phyloP scores from a whole-genome alignment of 2,329 filamentous ascomycete species.

The Sphaerostilbella broomeana region DNA sequence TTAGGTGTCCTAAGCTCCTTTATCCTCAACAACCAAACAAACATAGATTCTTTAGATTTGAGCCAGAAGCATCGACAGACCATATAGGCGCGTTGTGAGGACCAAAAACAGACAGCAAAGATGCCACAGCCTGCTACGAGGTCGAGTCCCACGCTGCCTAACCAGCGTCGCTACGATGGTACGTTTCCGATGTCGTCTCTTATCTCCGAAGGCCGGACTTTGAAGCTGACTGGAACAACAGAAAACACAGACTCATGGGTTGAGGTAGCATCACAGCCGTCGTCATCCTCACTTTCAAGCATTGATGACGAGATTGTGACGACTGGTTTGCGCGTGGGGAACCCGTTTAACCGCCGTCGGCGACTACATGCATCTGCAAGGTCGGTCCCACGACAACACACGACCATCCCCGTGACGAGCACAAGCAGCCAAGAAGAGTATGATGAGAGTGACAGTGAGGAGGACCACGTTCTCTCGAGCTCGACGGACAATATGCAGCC shows the following conservation, averaged over 20 bases:
- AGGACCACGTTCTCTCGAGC: constrained; percentile 59
- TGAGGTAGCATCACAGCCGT: constrained; percentile 86
- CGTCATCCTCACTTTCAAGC: constrained; percentile 85
- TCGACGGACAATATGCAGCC: constrained; percentile 48
- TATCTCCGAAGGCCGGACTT: too few species aligned
- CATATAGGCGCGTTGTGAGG: too few species aligned
- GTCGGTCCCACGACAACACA: constrained; percentile 33
- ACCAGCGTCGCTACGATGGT: constrained; percentile 32
- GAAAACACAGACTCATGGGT: constrained; percentile 89
- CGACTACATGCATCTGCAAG: constrained; percentile 32
- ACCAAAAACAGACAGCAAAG: too few species aligned
- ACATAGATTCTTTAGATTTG: too few species aligned
- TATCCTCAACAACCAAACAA: too few species aligned
- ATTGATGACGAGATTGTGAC: constrained; percentile 85
- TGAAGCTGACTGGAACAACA: constrained; percentile 38
- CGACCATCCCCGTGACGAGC: constrained; percentile 36
- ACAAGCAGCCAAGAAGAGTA: constrained; percentile 89
- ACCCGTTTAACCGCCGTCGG: constrained; percentile 56
- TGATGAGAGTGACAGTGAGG: constrained; percentile 87
- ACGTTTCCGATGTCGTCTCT: constrained; percentile 13
- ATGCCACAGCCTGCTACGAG: constrained; percentile 5
- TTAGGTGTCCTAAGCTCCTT: too few species aligned
- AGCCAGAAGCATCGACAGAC: too few species aligned
- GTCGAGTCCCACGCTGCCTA: constrained; percentile 19
- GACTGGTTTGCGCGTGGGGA: constrained; percentile 72